Evolutionary conservation across 208 protist genomes (phyloP).

Genomic region (Phytomonas francai): DNA sequence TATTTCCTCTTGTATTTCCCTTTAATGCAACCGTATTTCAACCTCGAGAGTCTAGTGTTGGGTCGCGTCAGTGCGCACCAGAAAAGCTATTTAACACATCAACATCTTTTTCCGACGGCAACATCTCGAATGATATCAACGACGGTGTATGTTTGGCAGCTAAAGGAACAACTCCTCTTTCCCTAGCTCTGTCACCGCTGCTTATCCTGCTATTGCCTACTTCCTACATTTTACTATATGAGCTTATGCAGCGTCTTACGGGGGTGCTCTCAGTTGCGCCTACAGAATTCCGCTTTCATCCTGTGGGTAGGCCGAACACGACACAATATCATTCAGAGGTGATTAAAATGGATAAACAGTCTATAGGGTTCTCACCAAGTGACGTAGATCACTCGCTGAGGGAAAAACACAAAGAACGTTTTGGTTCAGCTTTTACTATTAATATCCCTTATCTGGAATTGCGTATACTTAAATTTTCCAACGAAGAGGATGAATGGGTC

Average conservation of each 20-base stretch:
- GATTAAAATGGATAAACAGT: neutral
- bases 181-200: neutral
- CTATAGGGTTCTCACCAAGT: neutral
- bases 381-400: neutral
- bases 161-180: neutral
- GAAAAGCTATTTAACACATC: neutral
- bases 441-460: neutral
- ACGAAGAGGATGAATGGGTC: neutral
- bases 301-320: neutral
- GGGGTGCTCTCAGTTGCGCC: neutral
- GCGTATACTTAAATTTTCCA: neutral
- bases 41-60: neutral
- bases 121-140: neutral
- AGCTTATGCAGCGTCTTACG: neutral
- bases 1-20: neutral
- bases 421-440: neutral
- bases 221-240: conserved; percentile 2
- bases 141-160: neutral
- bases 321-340: neutral
- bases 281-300: neutral
- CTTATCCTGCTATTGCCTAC: neutral
- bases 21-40: neutral
- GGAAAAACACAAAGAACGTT: neutral
- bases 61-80: neutral
- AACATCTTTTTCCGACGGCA: neutral